These are phyloP conservation scores for Stenogyne calaminthoides DNA, from an alignment of 305 asterid species.

Conservation along the genomic window DNA sequence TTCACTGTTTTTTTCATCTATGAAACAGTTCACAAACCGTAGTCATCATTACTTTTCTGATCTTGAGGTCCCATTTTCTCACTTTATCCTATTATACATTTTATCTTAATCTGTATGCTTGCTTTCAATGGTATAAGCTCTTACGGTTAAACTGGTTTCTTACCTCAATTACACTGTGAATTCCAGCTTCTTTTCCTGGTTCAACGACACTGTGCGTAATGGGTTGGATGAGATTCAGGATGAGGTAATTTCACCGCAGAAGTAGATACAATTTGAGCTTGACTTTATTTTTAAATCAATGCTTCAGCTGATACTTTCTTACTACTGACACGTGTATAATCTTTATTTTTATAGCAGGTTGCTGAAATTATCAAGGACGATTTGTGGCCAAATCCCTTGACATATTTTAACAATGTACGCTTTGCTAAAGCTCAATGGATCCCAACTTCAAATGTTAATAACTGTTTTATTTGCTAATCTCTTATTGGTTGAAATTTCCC, in stretches of 20 bases:
- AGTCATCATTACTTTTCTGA: no score
- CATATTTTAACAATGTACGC: slow-evolving; percentile 75
- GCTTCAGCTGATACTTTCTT: slow-evolving; percentile 2
- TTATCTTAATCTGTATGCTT: background rate
- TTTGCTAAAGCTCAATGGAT: slow-evolving; percentile 11
- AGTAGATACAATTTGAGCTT: slow-evolving; percentile 9
- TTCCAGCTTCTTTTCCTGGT: slow-evolving; percentile 96
- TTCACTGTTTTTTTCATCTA: no score
- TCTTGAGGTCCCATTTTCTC: background rate
- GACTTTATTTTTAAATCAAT: background rate
- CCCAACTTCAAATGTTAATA: background rate
- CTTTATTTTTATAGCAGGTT: slow-evolving; percentile 49
- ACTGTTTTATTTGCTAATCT: background rate
- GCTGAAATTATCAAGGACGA: slow-evolving; percentile 98
- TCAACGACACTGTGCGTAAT: slow-evolving; percentile 54
- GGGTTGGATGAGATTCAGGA: slow-evolving; percentile 78
- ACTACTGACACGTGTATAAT: background rate
- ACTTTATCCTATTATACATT: background rate
- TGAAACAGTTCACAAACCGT: no score
- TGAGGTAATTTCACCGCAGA: slow-evolving; percentile 52
- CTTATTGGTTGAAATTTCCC: slow-evolving; percentile 15
- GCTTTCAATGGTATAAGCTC: background rate
- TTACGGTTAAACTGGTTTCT: slow-evolving; percentile 9
- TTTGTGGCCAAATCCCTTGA: slow-evolving; percentile 92
- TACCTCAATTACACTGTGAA: slow-evolving; percentile 23